phyloP scores from a whole-genome alignment of 1,284 basidiomycete genomes.

The Moesziomyces sp. region DNA sequence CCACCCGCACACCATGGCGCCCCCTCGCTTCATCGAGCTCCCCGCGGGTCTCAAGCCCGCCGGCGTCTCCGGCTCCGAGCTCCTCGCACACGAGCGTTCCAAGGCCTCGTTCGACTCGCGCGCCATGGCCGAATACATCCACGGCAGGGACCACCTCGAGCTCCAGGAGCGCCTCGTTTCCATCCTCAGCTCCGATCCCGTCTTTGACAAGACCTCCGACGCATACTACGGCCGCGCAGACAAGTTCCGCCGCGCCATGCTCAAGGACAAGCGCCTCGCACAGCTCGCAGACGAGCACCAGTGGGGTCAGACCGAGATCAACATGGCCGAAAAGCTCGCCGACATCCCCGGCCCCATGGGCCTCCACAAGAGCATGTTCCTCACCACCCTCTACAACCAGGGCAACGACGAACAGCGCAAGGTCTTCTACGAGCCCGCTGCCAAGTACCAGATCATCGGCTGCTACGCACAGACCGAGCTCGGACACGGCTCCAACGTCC shows the following conservation, averaged over 20 bases:
- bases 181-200: constrained; percentile 73
- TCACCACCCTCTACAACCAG: constrained; percentile 62
- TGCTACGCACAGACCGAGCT: constrained; percentile 64
- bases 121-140: constrained; percentile 59
- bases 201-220: constrained; percentile 76
- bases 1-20: constrained; percentile 30
- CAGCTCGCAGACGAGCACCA: constrained; percentile 68
- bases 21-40: constrained; percentile 45
- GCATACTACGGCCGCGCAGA: constrained; percentile 68
- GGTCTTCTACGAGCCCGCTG: constrained; percentile 56
- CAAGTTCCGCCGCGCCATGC: constrained; percentile 65
- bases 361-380: constrained; percentile 63
- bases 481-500: constrained; percentile 62
- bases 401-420: constrained; percentile 61
- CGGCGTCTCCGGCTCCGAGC: constrained; percentile 51
- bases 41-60: constrained; percentile 60
- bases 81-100: constrained; percentile 56
- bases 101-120: constrained; percentile 61
- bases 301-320: constrained; percentile 56
- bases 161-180: constrained; percentile 71
- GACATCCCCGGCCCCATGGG: constrained; percentile 60
- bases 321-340: constrained; percentile 54
- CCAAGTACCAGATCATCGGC: constrained; percentile 58
- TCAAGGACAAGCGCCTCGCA: constrained; percentile 67
- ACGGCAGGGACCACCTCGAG: constrained; percentile 57